These are phyloP conservation scores for Sporobolomyces phaffii DNA, from an alignment of 768 basidiomycete genomes.

Conservation along the genomic window DNA sequence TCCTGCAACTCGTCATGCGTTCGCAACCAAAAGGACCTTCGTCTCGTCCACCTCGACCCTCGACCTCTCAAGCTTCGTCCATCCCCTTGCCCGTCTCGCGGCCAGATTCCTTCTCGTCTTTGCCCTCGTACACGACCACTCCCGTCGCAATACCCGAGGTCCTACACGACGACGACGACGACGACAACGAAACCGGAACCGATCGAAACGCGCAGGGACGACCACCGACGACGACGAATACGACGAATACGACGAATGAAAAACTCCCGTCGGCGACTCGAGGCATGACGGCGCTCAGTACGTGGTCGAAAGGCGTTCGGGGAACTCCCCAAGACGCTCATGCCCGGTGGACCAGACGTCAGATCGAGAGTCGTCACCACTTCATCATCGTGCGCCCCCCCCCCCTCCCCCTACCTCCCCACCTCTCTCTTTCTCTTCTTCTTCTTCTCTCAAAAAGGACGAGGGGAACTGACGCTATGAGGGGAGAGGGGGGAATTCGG, in stretches of 20 bases:
- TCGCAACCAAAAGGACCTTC: neutral
- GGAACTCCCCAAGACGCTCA: constrained; percentile 10
- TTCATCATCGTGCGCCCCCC: constrained; percentile 23
- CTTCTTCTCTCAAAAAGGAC: too few relatives aligned
- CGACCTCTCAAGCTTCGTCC: neutral
- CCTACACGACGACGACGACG: too few relatives aligned
- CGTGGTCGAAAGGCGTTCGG: constrained; percentile 23
- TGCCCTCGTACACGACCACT: too few relatives aligned
- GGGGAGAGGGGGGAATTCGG: too few relatives aligned
- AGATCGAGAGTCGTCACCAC: constrained; percentile 17
- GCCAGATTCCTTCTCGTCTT: neutral
- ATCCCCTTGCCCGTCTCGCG: neutral
- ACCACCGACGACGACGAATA: neutral
- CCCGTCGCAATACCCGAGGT: too few relatives aligned
- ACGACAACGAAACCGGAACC: too few relatives aligned
- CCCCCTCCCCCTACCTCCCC: neutral
- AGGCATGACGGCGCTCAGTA: constrained; percentile 18
- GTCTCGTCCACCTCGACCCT: neutral
- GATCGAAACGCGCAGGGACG: too few relatives aligned
- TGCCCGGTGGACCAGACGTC: constrained; percentile 7
- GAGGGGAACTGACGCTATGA: too few relatives aligned
- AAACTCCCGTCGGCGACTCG: constrained; percentile 5
- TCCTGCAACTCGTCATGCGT: neutral
- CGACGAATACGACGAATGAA: neutral
- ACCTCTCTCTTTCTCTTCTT: neutral